These are phyloP conservation scores for Pseudogymnoascus destructans DNA, from an alignment of 2,329 filamentous ascomycete genomes.

Conservation along the genomic window DNA sequence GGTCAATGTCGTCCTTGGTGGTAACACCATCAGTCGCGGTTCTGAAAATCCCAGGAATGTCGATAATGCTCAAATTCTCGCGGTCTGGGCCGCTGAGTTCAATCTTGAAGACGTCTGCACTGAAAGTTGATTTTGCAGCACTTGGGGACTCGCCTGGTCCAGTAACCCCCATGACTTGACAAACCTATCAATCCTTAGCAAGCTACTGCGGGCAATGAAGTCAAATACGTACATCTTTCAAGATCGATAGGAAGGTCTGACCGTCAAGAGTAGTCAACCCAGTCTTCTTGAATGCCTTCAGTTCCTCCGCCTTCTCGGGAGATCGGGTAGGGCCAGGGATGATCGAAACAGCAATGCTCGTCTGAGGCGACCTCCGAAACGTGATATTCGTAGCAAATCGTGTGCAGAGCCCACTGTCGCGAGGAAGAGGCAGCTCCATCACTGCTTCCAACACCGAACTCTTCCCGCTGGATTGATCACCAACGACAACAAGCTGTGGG, in stretches of 20 bases:
- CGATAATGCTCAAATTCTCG: slow-evolving; percentile 43
- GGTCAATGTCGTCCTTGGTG: slow-evolving; percentile 30
- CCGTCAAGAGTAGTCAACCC: slow-evolving; percentile 10
- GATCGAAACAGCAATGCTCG: slow-evolving; percentile 23
- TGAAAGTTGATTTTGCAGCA: slow-evolving; percentile 11
- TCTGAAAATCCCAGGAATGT: slow-evolving; percentile 45
- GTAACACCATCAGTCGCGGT: slow-evolving; percentile 18
- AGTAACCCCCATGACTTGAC: slow-evolving; percentile 12
- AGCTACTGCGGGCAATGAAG: neutral
- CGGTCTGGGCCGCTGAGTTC: slow-evolving; percentile 25
- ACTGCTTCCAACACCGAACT: slow-evolving; percentile 25
- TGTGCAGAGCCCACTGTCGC: slow-evolving; percentile 29
- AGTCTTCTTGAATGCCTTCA: slow-evolving; percentile 8
- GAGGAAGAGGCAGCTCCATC: slow-evolving; percentile 29
- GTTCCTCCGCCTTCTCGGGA: neutral
- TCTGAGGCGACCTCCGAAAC: slow-evolving; percentile 12
- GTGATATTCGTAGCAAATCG: slow-evolving; percentile 33
- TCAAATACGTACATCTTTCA: slow-evolving; percentile 11
- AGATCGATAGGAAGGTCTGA: slow-evolving; percentile 10
- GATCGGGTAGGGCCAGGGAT: slow-evolving; percentile 10
- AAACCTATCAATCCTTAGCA: slow-evolving; percentile 9
- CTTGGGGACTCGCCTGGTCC: slow-evolving; percentile 10
- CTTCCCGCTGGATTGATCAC: slow-evolving; percentile 30
- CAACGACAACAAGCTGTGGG: slow-evolving; percentile 26
- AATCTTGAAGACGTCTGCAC: slow-evolving; percentile 16